A percentile compares a stretch with the other conserved stretches of the same genome.
These are phyloP conservation scores for Paraconiothyrium sp. DNA, from an alignment of 2,329 filamentous ascomycete genomes.

Conservation along the genomic window DNA sequence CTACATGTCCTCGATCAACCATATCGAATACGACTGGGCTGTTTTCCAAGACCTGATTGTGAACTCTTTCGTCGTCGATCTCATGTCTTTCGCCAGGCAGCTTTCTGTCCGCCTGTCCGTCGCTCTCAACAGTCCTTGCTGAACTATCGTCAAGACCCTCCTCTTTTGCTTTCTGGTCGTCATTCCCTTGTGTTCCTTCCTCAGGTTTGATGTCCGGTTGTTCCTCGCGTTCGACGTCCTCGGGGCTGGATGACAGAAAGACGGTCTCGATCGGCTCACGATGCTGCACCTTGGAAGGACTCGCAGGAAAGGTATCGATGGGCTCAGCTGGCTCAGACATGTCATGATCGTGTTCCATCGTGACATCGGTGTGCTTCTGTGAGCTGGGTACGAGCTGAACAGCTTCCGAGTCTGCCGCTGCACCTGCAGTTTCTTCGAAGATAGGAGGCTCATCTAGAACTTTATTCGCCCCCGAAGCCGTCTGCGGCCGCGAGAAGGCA, in stretches of 20 bases:
- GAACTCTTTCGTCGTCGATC: not conserved
- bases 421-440: not conserved
- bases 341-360: not conserved
- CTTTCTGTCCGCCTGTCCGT: conserved; percentile 6
- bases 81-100: not conserved
- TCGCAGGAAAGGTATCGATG: not conserved
- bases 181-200: not conserved
- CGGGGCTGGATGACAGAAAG: conserved; percentile 26
- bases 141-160: not conserved
- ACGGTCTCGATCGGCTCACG: conserved; percentile 20
- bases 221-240: conserved; percentile 8
- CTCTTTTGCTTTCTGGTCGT: not conserved
- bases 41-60: not conserved
- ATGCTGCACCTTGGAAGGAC: not conserved
- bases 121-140: not conserved
- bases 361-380: no score
- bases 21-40: not conserved
- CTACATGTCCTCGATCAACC: not conserved
- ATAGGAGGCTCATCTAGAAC: not conserved
- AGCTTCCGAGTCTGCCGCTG: not conserved
- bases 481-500: conserved; percentile 30
- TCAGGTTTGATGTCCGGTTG: conserved; percentile 9
- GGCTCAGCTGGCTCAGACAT: not conserved
- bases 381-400: not conserved
- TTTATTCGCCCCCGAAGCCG: not conserved